A percentile compares a stretch with the other conserved stretches of the same genome.
Conservation (phyloP, 2,329 filamentous ascomycete genomes). For the Exophiala calicioides region DNA sequence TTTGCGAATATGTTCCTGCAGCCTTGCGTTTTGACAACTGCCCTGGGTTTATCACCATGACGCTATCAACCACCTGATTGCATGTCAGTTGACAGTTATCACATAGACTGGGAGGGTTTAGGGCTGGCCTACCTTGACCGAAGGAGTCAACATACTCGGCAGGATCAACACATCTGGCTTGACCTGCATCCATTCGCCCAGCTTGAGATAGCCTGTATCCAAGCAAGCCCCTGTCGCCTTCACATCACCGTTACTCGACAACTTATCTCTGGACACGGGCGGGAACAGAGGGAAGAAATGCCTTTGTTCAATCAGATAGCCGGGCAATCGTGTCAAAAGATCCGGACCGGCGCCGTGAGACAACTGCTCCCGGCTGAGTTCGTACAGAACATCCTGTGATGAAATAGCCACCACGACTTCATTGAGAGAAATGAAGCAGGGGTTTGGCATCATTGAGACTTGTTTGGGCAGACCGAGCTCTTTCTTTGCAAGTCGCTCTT, state of each 20-base stretch:
- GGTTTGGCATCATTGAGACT: slow-evolving; percentile 79
- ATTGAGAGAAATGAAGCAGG: slow-evolving; percentile 85
- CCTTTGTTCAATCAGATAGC: slow-evolving; percentile 81
- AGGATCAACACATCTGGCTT: slow-evolving; percentile 80
- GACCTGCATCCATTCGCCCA: slow-evolving; percentile 87
- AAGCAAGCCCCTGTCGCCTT: slow-evolving; percentile 72
- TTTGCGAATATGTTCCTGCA: slow-evolving; percentile 79
- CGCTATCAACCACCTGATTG: slow-evolving; percentile 79
- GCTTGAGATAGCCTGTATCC: slow-evolving; percentile 79
- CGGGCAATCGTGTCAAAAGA: slow-evolving; percentile 68
- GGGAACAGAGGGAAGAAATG: slow-evolving; percentile 92
- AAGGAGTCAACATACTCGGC: slow-evolving; percentile 80
- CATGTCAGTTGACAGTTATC: slow-evolving; percentile 22
- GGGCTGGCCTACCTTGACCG: slow-evolving; percentile 70
- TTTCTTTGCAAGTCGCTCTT: slow-evolving; percentile 67
- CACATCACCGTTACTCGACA: slow-evolving; percentile 66
- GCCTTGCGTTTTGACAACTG: slow-evolving; percentile 80
- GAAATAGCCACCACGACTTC: slow-evolving; percentile 81
- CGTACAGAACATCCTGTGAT: slow-evolving; percentile 79
- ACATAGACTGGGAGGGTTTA: background rate
- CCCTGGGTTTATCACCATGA: slow-evolving; percentile 88
- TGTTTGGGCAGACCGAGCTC: slow-evolving; percentile 78
- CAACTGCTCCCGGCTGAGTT: slow-evolving; percentile 75
- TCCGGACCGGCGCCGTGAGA: slow-evolving; percentile 57
- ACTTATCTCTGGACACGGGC: slow-evolving; percentile 66